Percentiles rank a stretch among this genome's conserved stretches.
Conservation (phyloP, 2,329 filamentous ascomycete species). For the Claviceps fusiformis region DNA sequence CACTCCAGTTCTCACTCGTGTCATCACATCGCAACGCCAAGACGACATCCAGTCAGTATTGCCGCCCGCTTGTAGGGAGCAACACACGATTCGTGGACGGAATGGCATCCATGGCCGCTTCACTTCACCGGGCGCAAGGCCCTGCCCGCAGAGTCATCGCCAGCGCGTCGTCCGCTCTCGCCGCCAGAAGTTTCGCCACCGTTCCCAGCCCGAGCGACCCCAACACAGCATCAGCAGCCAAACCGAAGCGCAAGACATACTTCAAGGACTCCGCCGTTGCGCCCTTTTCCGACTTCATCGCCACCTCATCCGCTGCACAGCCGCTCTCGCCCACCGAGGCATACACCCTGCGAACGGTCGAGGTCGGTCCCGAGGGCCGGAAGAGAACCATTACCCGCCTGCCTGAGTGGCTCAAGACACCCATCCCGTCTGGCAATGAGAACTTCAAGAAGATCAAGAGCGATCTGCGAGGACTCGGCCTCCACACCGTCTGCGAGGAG, state of each 20-base stretch:
- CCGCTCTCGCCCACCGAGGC: slow-evolving; percentile 39
- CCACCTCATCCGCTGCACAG: slow-evolving; percentile 23
- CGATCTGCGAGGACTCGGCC: slow-evolving; percentile 73
- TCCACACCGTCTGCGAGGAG: slow-evolving; percentile 97
- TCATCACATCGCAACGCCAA: neutral
- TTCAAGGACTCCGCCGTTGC: slow-evolving; percentile 46
- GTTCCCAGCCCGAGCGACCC: slow-evolving; percentile 22
- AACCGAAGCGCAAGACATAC: slow-evolving; percentile 31
- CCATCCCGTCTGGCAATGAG: slow-evolving; percentile 64
- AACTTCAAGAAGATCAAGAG: slow-evolving; percentile 94
- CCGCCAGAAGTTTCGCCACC: slow-evolving; percentile 32
- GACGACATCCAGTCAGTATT: neutral
- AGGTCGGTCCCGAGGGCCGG: slow-evolving; percentile 49
- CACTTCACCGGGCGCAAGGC: slow-evolving; percentile 27
- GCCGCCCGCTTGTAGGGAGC: neutral
- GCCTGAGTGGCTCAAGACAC: slow-evolving; percentile 91
- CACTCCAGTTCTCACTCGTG: neutral
- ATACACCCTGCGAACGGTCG: slow-evolving; percentile 46
- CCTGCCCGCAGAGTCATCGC: slow-evolving; percentile 29
- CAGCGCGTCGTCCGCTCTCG: slow-evolving; percentile 14
- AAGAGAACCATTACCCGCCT: slow-evolving; percentile 58
- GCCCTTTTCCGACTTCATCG: slow-evolving; percentile 45
- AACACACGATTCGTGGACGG: neutral
- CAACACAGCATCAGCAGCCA: slow-evolving; percentile 9
- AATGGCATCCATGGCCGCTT: slow-evolving; percentile 24